These are phyloP conservation scores for Fistulifera solaris DNA, from an alignment of 108 stramenopile genomes.

Conservation along the genomic window DNA sequence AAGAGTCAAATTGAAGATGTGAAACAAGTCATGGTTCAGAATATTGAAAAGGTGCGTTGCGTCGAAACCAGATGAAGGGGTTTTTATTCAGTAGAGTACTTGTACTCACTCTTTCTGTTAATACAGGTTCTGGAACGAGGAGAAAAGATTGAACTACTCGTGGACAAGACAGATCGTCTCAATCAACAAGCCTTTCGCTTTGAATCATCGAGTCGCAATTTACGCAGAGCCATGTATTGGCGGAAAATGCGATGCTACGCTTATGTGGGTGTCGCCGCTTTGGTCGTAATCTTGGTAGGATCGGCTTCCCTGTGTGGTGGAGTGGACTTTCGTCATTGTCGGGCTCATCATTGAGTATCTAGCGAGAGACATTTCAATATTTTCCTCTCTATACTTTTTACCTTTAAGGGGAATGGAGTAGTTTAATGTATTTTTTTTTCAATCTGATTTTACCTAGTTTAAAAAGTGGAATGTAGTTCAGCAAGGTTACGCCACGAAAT, in stretches of 20 bases:
- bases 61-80: too few species aligned
- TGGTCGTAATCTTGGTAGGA: constrained; percentile 52
- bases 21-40: constrained; percentile 92
- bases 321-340: constrained; percentile 58
- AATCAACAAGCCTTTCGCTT: constrained; percentile 91
- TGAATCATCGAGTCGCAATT: constrained; percentile 61
- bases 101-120: too few species aligned
- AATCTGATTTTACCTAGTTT: too few species aligned
- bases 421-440: too few species aligned
- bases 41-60: constrained; percentile 81
- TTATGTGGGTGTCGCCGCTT: constrained; percentile 34
- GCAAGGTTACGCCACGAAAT: constrained; percentile 54
- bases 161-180: constrained; percentile 94
- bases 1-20: constrained; percentile 92
- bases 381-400: too few species aligned
- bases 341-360: constrained; percentile 16
- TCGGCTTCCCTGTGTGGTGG: constrained; percentile 55
- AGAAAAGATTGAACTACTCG: constrained; percentile 97
- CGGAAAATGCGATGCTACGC: constrained; percentile 63
- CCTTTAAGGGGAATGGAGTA: too few species aligned
- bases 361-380: too few species aligned
- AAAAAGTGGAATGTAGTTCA: too few species aligned
- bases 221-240: constrained; percentile 87
- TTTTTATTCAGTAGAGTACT: too few species aligned
- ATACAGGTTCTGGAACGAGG: constrained; percentile 69